Evolutionary conservation across 1,284 basidiomycete genomes (phyloP).

Genomic region (Ceratobasidium sp.): DNA sequence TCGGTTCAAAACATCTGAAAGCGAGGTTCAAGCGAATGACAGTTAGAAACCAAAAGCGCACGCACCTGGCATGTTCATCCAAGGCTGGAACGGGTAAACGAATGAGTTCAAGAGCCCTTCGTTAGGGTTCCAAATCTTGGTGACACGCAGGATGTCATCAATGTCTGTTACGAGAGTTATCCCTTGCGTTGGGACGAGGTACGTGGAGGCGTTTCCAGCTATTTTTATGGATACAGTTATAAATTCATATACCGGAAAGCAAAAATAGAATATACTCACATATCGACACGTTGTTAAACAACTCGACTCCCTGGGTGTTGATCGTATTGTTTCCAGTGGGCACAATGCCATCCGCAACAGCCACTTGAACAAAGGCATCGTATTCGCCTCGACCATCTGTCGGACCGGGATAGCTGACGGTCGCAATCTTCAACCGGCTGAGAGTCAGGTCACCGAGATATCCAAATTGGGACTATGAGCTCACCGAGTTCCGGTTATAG

Average conservation of each 20-base stretch:
- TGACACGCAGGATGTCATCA: constrained; percentile 51
- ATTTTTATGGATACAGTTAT: background rate
- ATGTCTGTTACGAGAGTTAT: constrained; percentile 50
- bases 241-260: background rate
- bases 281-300: constrained; percentile 41
- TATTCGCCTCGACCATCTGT: constrained; percentile 49
- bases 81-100: constrained; percentile 46
- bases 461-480: background rate
- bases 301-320: constrained; percentile 37
- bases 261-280: constrained; percentile 24
- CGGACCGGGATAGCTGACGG: constrained; percentile 27
- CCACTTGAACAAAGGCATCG: constrained; percentile 48
- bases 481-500: constrained; percentile 33
- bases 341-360: constrained; percentile 21
- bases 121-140: constrained; percentile 49
- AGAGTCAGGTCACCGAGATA: background rate
- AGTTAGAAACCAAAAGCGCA: background rate
- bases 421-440: constrained; percentile 14
- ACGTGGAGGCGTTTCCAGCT: constrained; percentile 51
- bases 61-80: constrained; percentile 49
- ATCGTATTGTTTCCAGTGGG: constrained; percentile 31
- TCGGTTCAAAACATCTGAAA: constrained; percentile 26
- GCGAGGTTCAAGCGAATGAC: background rate
- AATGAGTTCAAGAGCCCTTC: constrained; percentile 49
- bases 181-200: constrained; percentile 49